phyloP scores from a whole-genome alignment of 2,329 filamentous ascomycete species.

The Diaporthe ampelina region DNA sequence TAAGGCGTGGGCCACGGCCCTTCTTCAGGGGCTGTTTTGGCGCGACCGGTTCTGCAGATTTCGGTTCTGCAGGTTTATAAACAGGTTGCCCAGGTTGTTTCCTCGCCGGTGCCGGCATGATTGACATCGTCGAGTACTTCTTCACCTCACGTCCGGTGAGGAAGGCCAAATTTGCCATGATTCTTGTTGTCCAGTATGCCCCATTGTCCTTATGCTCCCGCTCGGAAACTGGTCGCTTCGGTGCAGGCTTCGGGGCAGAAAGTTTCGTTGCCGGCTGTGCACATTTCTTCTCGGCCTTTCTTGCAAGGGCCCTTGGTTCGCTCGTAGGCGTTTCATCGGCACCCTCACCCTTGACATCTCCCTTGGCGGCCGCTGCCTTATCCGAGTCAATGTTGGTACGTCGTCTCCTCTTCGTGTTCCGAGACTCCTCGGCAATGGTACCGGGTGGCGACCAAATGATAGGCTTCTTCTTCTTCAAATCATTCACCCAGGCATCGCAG shows the following conservation, averaged over 20 bases:
- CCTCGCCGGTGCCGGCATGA: neutral
- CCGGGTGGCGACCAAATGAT: conserved; percentile 70
- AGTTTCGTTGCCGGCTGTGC: conserved; percentile 45
- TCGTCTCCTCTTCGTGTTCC: conserved; percentile 52
- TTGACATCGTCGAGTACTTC: conserved; percentile 1
- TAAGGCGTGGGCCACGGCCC: conserved; percentile 39
- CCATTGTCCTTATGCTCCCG: conserved; percentile 62
- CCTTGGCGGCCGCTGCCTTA: conserved; percentile 35
- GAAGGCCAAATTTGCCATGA: conserved; percentile 55
- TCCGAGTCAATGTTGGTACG: conserved; percentile 50
- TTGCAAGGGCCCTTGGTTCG: conserved; percentile 30
- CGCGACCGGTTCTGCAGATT: neutral
- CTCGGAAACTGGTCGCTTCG: conserved; percentile 57
- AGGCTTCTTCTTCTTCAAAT: conserved; percentile 71
- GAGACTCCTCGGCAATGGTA: conserved; percentile 56
- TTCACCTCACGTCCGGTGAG: conserved; percentile 49
- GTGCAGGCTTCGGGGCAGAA: conserved; percentile 49
- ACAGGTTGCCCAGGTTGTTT: neutral
- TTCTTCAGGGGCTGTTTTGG: conserved; percentile 5
- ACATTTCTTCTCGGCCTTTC: conserved; percentile 37
- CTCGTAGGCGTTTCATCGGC: conserved; percentile 42
- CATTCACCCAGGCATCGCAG: conserved; percentile 79
- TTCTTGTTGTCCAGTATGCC: conserved; percentile 60
- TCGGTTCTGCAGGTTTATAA: conserved; percentile 1
- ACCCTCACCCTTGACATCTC: conserved; percentile 53